A percentile compares a stretch with the other conserved stretches of the same genome.
Evolutionary conservation across 371 early-diverging fungal genomes (phyloP).

Genomic region (Basidiobolus meristosporus): DNA sequence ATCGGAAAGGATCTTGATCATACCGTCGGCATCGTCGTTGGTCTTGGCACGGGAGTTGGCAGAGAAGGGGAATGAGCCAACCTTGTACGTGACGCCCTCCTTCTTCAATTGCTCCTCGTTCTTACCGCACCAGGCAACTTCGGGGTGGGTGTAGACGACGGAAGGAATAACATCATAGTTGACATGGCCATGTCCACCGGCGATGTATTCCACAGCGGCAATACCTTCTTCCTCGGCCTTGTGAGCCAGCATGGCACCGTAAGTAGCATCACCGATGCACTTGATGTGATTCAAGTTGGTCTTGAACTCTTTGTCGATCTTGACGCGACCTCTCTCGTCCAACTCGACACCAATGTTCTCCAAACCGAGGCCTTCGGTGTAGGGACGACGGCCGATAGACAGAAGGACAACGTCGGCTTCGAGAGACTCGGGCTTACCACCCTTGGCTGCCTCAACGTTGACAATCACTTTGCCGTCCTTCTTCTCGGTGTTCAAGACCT

Average conservation of each 20-base stretch:
- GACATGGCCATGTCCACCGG: constrained; percentile 87
- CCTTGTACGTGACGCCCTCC: constrained; percentile 62
- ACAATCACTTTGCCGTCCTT: constrained; percentile 73
- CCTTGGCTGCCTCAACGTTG: constrained; percentile 78
- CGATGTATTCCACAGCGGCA: constrained; percentile 86
- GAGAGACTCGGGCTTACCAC: constrained; percentile 46
- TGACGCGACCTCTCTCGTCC: constrained; percentile 79
- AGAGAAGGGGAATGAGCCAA: constrained; percentile 85
- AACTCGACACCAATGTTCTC: constrained; percentile 75
- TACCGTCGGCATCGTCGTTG: constrained; percentile 84
- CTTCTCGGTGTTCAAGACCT: constrained; percentile 74
- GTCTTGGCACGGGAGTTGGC: constrained; percentile 97
- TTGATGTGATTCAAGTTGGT: constrained; percentile 77
- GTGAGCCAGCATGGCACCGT: constrained; percentile 97
- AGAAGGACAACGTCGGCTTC: constrained; percentile 87
- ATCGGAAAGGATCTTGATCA: constrained; percentile 90
- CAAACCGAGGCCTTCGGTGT: constrained; percentile 80
- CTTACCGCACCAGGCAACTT: constrained; percentile 97
- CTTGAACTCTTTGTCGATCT: constrained; percentile 72
- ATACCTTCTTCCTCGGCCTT: constrained; percentile 99
- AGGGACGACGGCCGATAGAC: constrained; percentile 89
- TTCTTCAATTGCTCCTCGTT: constrained; percentile 85
- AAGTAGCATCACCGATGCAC: constrained; percentile 93
- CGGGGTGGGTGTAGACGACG: constrained; percentile 96
- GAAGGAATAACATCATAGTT: constrained; percentile 96